A percentile compares a stretch with the other conserved stretches of the same genome.
Conservation (phyloP, 805 yeast species). For the Kazachstania bromeliacearum region DNA sequence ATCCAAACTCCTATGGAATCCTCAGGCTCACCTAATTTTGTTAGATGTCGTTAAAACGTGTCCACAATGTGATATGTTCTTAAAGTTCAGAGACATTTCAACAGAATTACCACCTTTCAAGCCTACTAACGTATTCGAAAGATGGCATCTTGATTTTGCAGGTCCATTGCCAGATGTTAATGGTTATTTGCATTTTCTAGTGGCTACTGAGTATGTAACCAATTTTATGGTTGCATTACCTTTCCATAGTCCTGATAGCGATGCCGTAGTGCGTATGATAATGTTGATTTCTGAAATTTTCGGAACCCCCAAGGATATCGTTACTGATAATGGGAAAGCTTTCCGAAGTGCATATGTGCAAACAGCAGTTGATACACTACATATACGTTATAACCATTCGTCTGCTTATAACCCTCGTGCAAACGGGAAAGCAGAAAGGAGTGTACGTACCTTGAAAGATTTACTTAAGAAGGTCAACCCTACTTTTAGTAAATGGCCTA, state of each 20-base stretch:
- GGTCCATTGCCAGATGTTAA: conserved; percentile 1
- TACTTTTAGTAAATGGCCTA: background rate
- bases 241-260: background rate
- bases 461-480: background rate
- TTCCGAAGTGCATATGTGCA: background rate
- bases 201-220: conserved; percentile 3
- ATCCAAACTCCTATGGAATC: conserved; percentile 1
- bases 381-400: background rate
- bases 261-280: background rate
- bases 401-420: conserved; percentile 1
- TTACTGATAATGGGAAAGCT: background rate
- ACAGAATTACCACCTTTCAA: background rate
- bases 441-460: background rate
- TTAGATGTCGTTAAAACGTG: conserved; percentile 1
- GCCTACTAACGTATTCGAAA: background rate
- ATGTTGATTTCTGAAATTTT: background rate
- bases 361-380: background rate
- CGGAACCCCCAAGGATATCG: background rate
- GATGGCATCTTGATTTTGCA: conserved; percentile 5
- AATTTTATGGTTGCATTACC: background rate
- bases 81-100: background rate
- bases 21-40: background rate
- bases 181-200: background rate
- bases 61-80: background rate
- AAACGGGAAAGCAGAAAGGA: background rate